Base-by-base conservation (phyloP, 495 filamentous ascomycete genomes). In the Penicillium flavigenum region DNA sequence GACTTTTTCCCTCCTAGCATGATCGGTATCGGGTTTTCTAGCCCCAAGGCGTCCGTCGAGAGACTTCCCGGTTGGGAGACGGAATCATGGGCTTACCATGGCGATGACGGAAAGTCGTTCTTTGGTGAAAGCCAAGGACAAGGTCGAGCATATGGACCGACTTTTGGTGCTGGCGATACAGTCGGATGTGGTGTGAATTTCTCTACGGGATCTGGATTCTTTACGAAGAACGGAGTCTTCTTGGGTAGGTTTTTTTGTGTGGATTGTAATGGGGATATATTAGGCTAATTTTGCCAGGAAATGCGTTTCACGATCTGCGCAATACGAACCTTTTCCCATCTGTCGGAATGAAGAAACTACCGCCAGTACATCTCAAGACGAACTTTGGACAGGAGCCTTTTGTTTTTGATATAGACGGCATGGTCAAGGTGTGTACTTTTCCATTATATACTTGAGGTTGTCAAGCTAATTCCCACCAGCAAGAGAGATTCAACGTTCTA, bases 121-220 rank as follows among this genome's bases (percentile, higher is more conserved):
- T 83, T 87, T 45, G 84, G 87, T 20, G 77, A 80, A 54, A 72
- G 63, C 41, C 81, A 86, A 47, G 86, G 83, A 19, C 83, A 83
- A 38, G 91, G 93, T 8, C 90, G 90, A 64, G 67, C 79, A 7
- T 96, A 91, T 67, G 91, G 89, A 0, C 85, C 84, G 22, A 83
- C 80, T 4, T 97, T 91, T 68, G 80, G 79, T 4, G 78, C 79
- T 32, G 74, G 82, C n/a, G 94, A 99, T 76, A 86, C 87, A 5
- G 86, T 98, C 39, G 94, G 94, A 3, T 98, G 95, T 68, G 90
- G 95, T 19, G 81, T 99, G 43, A 96, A 99, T 68, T 98, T 98
- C 67, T 83, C 88, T 59, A 91, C 86, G 11, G 85, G 87, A n/a
- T 84, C 83, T 60, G 90, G 87, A 11, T 95, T 97, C 67, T 99